These are phyloP conservation scores for Aspergillus nanangensis DNA, from an alignment of 495 filamentous ascomycete genomes.

Conservation along the genomic window DNA sequence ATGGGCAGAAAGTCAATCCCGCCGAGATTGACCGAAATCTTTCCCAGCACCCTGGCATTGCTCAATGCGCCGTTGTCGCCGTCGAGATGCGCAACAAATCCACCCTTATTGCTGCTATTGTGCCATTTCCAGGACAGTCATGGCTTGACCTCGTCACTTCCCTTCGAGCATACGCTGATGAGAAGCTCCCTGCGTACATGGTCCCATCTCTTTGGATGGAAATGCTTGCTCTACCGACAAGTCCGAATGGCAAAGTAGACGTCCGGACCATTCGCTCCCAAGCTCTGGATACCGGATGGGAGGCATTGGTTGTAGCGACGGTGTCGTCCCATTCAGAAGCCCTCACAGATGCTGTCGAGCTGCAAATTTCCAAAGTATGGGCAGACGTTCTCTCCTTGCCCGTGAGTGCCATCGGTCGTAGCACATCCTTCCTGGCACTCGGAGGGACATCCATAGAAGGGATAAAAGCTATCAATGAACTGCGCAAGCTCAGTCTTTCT, in stretches of 20 bases:
- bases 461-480: conserved; percentile 30
- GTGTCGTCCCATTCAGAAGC: not conserved
- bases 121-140: too few species aligned
- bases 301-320: not conserved
- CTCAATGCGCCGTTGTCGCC: not conserved
- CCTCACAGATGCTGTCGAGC: conserved; percentile 5
- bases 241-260: conserved; percentile 17
- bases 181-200: conserved; percentile 21
- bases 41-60: not conserved
- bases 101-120: not conserved
- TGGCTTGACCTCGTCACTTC: too few species aligned
- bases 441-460: conserved; percentile 53
- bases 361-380: conserved; percentile 28
- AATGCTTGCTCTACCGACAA: conserved; percentile 8
- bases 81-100: not conserved
- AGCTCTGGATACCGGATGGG: conserved; percentile 2
- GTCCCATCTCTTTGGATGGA: conserved; percentile 17
- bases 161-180: too few species aligned
- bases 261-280: conserved; percentile 5
- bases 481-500: not conserved
- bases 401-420: conserved; percentile 21
- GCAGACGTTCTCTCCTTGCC: conserved; percentile 28
- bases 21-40: conserved; percentile 16
- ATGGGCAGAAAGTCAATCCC: conserved; percentile 39
- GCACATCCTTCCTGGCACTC: conserved; percentile 48